Percentiles rank a stretch among this genome's conserved stretches.
Evolutionary conservation across 106 monocot genomes (phyloP).

Genomic region (Dioscorea dumetorum): DNA sequence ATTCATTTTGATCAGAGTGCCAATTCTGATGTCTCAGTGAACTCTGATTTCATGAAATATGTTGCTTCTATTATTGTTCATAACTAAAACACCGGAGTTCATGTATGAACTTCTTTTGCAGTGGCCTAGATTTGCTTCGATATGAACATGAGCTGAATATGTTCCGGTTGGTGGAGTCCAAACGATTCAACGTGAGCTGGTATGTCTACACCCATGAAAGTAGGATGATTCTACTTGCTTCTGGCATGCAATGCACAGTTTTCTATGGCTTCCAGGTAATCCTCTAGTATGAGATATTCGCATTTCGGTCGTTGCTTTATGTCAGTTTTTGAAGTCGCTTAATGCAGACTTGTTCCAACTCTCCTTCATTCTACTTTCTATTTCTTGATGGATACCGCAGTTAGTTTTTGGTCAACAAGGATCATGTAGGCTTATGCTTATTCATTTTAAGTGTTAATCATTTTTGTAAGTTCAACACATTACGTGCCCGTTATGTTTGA

Average conservation of each 20-base stretch:
- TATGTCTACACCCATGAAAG: constrained; percentile 98
- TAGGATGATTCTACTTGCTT: constrained; percentile 94
- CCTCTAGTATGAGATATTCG: not conserved
- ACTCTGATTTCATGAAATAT: too few species aligned
- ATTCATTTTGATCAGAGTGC: too few species aligned
- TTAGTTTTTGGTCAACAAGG: too few species aligned
- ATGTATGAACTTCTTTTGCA: constrained; percentile 21
- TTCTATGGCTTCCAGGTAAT: constrained; percentile 85
- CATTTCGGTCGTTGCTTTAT: not conserved
- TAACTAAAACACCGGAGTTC: not conserved
- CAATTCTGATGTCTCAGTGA: too few species aligned
- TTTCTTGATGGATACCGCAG: too few species aligned
- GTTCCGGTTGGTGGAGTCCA: constrained; percentile 67
- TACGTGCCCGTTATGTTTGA: too few species aligned
- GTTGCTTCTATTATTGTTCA: too few species aligned
- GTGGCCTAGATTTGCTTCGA: constrained; percentile 77
- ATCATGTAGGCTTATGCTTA: too few species aligned
- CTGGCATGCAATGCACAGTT: constrained; percentile 84
- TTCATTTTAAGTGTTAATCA: too few species aligned
- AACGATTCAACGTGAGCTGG: constrained; percentile 84
- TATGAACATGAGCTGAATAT: constrained; percentile 62
- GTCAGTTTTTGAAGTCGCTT: not conserved
- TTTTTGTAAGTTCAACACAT: too few species aligned
- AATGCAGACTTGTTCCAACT: not conserved
- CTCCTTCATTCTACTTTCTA: too few species aligned